Percentiles rank a stretch among this genome's conserved stretches.
phyloP scores from a whole-genome alignment of 768 basidiomycete species.

The Coprinopsis sp. region DNA sequence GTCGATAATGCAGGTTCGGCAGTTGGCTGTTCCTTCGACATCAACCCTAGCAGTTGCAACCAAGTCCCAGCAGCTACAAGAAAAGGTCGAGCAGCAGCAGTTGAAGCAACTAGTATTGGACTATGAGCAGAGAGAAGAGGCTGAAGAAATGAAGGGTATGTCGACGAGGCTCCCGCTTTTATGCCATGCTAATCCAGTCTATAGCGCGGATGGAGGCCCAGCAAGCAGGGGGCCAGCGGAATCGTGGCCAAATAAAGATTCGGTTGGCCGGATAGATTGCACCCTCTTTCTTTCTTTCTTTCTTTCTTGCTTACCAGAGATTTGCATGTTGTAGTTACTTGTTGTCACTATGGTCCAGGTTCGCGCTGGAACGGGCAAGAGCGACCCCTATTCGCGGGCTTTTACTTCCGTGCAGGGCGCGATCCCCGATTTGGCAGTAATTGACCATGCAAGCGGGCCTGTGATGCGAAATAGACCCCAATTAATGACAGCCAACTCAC shows the following conservation, averaged over 20 bases:
- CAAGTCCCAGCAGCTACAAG: constrained; percentile 85
- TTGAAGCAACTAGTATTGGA: constrained; percentile 91
- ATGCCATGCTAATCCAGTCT: no score
- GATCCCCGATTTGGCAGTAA: no score
- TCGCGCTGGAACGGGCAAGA: no score
- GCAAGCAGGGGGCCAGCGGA: constrained; percentile 65
- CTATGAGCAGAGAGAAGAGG: constrained; percentile 87
- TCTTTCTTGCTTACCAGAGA: not conserved
- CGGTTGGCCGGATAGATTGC: constrained; percentile 60
- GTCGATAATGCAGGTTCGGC: constrained; percentile 56
- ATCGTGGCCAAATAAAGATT: constrained; percentile 68
- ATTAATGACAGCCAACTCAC: no score
- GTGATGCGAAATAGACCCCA: no score
- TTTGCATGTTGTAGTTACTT: no score
- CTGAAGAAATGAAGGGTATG: constrained; percentile 73
- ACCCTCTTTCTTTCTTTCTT: not conserved
- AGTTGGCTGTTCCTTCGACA: constrained; percentile 82
- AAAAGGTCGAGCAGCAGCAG: constrained; percentile 95
- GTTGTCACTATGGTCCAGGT: no score
- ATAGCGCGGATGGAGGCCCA: not conserved
- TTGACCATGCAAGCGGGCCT: no score
- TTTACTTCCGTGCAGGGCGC: no score
- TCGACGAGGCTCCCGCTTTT: not conserved
- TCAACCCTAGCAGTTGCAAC: constrained; percentile 90
- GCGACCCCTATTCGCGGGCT: no score